Conservation (phyloP, 768 basidiomycete species). For the Kwoniella europaea region DNA sequence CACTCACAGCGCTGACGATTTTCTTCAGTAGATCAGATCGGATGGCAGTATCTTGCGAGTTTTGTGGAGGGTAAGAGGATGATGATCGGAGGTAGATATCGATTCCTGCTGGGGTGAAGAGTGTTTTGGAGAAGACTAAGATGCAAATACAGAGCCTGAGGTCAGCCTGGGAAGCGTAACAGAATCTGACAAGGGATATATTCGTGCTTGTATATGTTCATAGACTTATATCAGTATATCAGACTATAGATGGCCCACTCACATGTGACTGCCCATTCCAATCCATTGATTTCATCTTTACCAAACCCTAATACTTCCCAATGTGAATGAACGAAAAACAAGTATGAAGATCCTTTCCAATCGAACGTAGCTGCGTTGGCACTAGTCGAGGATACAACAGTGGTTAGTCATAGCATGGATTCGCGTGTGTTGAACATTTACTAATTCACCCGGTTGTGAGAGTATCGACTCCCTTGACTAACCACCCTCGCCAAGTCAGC, state of each 20-base stretch:
- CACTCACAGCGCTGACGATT: constrained; percentile 33
- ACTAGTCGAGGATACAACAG: constrained; percentile 9
- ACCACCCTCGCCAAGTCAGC: neutral
- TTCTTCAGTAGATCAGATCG: constrained; percentile 24
- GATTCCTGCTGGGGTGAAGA: constrained; percentile 62
- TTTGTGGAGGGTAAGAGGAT: too few species aligned
- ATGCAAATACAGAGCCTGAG: neutral
- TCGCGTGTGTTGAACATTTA: neutral
- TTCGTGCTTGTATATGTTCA: too few species aligned
- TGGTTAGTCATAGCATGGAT: neutral
- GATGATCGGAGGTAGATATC: constrained; percentile 59
- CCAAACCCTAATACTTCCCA: constrained; percentile 62
- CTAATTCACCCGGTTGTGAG: constrained; percentile 42
- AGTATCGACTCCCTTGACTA: constrained; percentile 56
- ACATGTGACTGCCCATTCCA: constrained; percentile 58
- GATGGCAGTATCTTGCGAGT: constrained; percentile 17
- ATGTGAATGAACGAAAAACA: constrained; percentile 59
- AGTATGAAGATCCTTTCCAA: constrained; percentile 60
- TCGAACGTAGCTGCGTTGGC: constrained; percentile 56
- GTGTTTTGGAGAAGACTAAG: constrained; percentile 60
- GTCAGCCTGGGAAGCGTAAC: neutral
- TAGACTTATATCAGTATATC: too few species aligned
- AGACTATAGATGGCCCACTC: constrained; percentile 7
- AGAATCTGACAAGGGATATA: neutral
- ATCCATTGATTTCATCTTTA: constrained; percentile 38